A percentile compares a stretch with the other conserved stretches of the same genome.
These are phyloP conservation scores for Leccinum fuscescens DNA, from an alignment of 1,284 basidiomycete genomes.

Conservation along the genomic window DNA sequence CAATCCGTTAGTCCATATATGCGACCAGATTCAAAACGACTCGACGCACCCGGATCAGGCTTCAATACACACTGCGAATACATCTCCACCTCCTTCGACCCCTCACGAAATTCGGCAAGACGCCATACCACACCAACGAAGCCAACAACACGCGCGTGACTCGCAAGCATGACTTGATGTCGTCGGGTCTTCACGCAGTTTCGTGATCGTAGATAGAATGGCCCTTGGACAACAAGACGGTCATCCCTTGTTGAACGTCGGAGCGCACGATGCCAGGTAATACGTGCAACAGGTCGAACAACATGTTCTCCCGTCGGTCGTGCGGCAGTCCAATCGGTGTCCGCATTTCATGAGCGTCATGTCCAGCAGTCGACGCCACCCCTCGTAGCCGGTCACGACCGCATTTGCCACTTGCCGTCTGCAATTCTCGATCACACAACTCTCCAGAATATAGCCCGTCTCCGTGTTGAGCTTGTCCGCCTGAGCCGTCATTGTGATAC, in stretches of 20 bases:
- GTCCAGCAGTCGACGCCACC: constrained; percentile 83
- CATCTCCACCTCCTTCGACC: background rate
- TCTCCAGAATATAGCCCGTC: constrained; percentile 68
- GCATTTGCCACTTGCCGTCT: constrained; percentile 77
- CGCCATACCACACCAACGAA: background rate
- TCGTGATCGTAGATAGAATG: background rate
- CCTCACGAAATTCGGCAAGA: background rate
- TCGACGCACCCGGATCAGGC: background rate
- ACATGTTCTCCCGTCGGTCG: constrained; percentile 78
- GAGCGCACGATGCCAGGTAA: constrained; percentile 62
- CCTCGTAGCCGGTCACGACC: constrained; percentile 44
- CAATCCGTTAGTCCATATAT: background rate
- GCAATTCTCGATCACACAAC: constrained; percentile 81
- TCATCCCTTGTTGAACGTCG: constrained; percentile 33
- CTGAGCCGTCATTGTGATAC: constrained; percentile 58
- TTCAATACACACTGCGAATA: background rate
- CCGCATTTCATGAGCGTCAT: background rate
- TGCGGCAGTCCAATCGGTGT: constrained; percentile 56
- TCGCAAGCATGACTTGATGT: constrained; percentile 54
- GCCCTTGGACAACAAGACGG: background rate
- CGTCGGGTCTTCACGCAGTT: constrained; percentile 48
- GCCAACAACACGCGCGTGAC: constrained; percentile 53
- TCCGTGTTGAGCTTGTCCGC: constrained; percentile 42
- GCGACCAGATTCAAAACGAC: background rate
- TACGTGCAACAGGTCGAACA: constrained; percentile 85